Evolutionary conservation across 106 monocot genomes (phyloP).

Genomic region (Amphibolis antarctica): DNA sequence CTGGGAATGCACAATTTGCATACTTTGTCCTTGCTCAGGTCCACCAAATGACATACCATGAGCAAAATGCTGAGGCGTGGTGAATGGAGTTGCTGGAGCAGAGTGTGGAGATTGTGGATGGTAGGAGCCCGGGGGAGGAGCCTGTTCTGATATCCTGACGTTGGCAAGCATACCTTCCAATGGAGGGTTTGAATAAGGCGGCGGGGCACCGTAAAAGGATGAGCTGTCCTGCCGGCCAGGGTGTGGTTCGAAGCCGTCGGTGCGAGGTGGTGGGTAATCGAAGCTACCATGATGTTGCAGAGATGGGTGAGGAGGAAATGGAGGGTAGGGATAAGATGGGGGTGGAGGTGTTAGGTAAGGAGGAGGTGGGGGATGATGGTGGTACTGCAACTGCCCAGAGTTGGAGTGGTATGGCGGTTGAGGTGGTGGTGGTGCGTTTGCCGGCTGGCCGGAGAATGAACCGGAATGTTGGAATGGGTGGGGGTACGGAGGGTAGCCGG

Average conservation of each 20-base stretch:
- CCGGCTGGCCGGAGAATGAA: neutral
- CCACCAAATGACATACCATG: neutral
- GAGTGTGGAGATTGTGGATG: neutral
- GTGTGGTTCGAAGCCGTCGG: neutral
- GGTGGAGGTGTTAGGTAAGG: neutral
- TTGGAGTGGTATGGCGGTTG: neutral
- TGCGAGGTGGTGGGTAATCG: neutral
- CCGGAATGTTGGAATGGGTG: too few species aligned
- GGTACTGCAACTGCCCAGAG: neutral
- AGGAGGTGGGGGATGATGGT: neutral
- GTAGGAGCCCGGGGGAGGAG: neutral
- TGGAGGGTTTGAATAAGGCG: constrained; percentile 1
- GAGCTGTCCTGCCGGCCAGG: neutral
- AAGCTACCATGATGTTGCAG: neutral
- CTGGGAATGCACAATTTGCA: neutral
- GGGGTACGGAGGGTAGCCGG: too few species aligned
- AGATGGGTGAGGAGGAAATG: constrained; percentile 1
- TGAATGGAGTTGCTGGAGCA: too few species aligned
- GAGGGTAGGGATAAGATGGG: neutral
- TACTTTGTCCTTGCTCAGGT: neutral
- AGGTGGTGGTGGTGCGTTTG: neutral
- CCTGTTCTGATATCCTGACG: neutral
- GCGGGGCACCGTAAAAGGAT: neutral
- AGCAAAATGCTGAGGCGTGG: too few species aligned
- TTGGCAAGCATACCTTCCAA: constrained; percentile 2